Evolutionary conservation across 108 stramenopile species (phyloP).

Genomic region (Seminavis robusta): DNA sequence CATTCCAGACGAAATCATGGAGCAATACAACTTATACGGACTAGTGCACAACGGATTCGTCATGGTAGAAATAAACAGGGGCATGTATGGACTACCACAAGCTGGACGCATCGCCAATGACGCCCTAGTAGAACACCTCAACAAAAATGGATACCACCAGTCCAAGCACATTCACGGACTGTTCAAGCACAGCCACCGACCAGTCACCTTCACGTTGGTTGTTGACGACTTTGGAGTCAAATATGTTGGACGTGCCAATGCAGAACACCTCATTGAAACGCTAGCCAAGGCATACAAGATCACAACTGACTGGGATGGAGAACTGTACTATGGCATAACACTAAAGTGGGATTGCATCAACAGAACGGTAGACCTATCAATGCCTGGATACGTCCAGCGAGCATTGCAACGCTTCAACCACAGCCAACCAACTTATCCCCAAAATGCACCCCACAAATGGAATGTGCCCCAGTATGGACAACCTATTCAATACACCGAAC

Average conservation of each 20-base stretch:
- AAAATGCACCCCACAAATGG: slow-evolving; percentile 38
- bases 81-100: slow-evolving; percentile 47
- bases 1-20: slow-evolving; percentile 29
- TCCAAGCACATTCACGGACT: slow-evolving; percentile 26
- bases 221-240: slow-evolving; percentile 57
- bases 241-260: slow-evolving; percentile 25
- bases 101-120: slow-evolving; percentile 37
- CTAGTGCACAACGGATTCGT: slow-evolving; percentile 9
- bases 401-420: slow-evolving; percentile 32
- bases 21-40: slow-evolving; percentile 24
- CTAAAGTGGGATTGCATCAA: slow-evolving; percentile 41
- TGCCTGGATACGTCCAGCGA: slow-evolving; percentile 37
- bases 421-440: slow-evolving; percentile 16
- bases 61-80: slow-evolving; percentile 20
- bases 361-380: slow-evolving; percentile 29
- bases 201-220: slow-evolving; percentile 32
- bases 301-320: slow-evolving; percentile 16
- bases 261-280: slow-evolving; percentile 31
- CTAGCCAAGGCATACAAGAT: slow-evolving; percentile 21
- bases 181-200: slow-evolving; percentile 25
- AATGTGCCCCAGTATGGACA: slow-evolving; percentile 29
- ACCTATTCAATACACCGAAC: slow-evolving; percentile 24
- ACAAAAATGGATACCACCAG: slow-evolving; percentile 9
- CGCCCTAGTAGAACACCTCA: slow-evolving; percentile 1
- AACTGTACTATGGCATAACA: slow-evolving; percentile 26